Evolutionary conservation across 768 basidiomycete species (phyloP).

Genomic region (Amanita thiersii): DNA sequence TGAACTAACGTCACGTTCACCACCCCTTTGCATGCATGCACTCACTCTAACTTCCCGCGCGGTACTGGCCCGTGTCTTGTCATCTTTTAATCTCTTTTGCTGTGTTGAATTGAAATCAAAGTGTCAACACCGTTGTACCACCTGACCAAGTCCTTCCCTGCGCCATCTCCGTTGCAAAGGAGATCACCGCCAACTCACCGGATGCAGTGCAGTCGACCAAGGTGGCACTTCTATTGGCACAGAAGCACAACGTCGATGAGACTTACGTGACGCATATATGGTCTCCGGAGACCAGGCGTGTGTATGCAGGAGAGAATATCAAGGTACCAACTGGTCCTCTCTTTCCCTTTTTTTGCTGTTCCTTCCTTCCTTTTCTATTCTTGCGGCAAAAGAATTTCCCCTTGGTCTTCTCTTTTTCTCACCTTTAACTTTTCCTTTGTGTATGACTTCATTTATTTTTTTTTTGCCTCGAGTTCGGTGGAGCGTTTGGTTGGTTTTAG

Average conservation of each 20-base stretch:
- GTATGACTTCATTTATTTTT: slow-evolving; percentile 1
- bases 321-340: slow-evolving; percentile 40
- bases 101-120: slow-evolving; percentile 22
- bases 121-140: slow-evolving; percentile 68
- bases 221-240: slow-evolving; percentile 50
- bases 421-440: background rate
- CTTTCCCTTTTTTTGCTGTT: slow-evolving; percentile 5
- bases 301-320: slow-evolving; percentile 61
- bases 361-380: slow-evolving; percentile 5
- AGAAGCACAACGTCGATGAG: slow-evolving; percentile 44
- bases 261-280: slow-evolving; percentile 37
- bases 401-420: background rate
- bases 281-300: slow-evolving; percentile 39
- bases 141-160: slow-evolving; percentile 43
- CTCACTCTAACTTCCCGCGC: too few relatives aligned
- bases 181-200: slow-evolving; percentile 60
- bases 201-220: slow-evolving; percentile 77
- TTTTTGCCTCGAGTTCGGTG: background rate
- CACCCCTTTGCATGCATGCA: too few relatives aligned
- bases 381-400: background rate
- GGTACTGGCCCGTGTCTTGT: too few relatives aligned
- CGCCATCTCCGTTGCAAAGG: slow-evolving; percentile 53
- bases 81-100: slow-evolving; percentile 5
- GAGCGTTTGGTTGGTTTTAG: too few relatives aligned
- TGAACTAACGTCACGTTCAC: too few relatives aligned